A percentile compares a stretch with the other conserved stretches of the same genome.
Conservation (phyloP, 805 yeast genomes). For the Yarrowia osloensis region DNA sequence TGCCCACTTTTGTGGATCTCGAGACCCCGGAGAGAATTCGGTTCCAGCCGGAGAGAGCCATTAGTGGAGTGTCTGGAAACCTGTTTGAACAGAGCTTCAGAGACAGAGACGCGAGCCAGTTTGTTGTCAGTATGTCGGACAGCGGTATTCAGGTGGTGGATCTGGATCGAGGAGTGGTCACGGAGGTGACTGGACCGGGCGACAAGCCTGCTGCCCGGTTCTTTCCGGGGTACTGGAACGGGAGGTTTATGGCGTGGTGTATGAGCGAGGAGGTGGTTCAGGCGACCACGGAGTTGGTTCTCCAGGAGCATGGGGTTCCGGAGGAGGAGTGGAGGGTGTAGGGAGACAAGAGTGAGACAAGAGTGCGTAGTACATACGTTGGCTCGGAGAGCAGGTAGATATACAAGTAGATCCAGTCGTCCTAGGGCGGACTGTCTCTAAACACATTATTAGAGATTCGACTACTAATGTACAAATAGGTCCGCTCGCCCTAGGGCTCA, state of each 20-base stretch:
- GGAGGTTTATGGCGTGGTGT: background rate
- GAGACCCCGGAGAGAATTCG: background rate
- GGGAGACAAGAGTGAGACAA: no score
- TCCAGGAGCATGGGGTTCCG: background rate
- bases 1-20: background rate
- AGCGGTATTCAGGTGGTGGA: background rate
- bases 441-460: no score
- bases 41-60: background rate
- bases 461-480: no score
- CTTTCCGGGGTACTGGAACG: background rate
- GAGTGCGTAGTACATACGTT: no score
- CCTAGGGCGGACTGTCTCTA: no score
- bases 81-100: constrained; percentile 3
- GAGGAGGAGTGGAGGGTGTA: constrained; percentile 2
- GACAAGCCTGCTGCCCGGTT: background rate
- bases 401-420: background rate
- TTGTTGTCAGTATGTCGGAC: background rate
- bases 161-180: background rate
- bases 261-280: background rate
- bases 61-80: background rate
- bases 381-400: no score
- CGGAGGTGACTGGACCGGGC: background rate
- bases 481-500: no score
- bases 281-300: background rate
- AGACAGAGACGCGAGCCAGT: background rate